These are phyloP conservation scores for Amoebophrya sp. DNA, from an alignment of 169 alveolate genomes.

Conservation along the genomic window DNA sequence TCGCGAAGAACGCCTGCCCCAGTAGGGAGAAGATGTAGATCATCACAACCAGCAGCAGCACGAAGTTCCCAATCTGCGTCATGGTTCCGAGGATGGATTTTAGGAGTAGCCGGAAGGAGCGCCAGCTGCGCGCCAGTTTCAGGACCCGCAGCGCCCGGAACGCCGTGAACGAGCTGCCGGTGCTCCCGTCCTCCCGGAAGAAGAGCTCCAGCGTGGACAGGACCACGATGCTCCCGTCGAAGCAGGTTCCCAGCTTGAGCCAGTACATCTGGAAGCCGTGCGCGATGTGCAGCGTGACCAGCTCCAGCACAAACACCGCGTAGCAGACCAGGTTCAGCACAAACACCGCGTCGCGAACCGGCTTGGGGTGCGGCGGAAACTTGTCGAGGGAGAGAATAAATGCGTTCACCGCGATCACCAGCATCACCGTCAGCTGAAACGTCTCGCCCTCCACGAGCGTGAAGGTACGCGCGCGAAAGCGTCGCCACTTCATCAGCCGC, in stretches of 20 bases:
- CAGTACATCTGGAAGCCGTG: conserved; percentile 1
- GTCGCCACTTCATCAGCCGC: too few relatives aligned
- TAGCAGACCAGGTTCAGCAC: neutral
- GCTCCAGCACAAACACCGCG: conserved; percentile 6
- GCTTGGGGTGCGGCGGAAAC: neutral
- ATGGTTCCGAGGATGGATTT: neutral
- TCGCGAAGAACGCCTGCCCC: neutral
- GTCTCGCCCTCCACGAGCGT: neutral
- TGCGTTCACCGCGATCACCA: neutral
- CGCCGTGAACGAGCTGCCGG: neutral
- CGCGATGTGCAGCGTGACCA: neutral
- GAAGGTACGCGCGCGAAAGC: neutral
- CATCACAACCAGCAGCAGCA: neutral
- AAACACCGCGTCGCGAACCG: neutral
- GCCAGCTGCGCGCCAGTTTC: neutral
- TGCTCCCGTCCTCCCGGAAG: neutral
- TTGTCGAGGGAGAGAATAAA: neutral
- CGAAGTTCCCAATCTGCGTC: neutral
- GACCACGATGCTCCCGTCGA: neutral
- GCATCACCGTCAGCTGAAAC: neutral
- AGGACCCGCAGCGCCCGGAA: neutral
- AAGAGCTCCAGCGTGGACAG: neutral
- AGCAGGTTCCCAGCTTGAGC: neutral
- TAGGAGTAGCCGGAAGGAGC: neutral
- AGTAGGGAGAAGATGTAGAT: neutral